Base-by-base conservation (phyloP, 805 yeast species). In the Groenewaldozyma tartarivorans region DNA sequence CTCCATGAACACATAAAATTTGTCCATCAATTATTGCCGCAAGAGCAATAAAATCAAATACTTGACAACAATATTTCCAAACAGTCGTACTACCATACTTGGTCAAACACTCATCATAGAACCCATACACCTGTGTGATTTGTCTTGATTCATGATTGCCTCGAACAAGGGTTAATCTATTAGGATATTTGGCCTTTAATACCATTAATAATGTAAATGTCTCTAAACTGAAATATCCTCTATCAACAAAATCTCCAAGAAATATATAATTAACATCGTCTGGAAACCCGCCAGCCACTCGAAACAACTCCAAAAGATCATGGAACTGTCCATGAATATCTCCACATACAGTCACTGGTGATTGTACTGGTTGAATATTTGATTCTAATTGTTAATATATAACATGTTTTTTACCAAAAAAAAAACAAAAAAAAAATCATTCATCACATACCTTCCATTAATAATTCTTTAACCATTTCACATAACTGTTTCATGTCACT, bases 311-410 rank as follows among this genome's bases (percentile, higher is more conserved):
- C 47, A 90, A 65, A 46, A 90, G 69, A 61, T 90, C 98, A 59
- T 90, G 97, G 61, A 90, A 90, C 61, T 90, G 98, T 3, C 98
- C 98, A 62, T 90, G 98, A 53, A 90, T 92, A 63, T 90, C 98
- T 20, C 66, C 96, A 66, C 96, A 87, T 1, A 87, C 96, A 0
- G 95, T 86, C 4, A 87, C 96, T 1, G 96, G 96, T 21, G 86
- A 75, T 55, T 79, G 81, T 2, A 87, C 96, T 0, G 96, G 96
- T 57, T 87, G 96, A 47, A 88, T 86, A 59, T 88, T 88, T 33
- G 92, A 81, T 55, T 87, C 96, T 51, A 22, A 6, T 36, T 7
- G 27, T 17, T 33, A 24, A 24, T 24, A 7, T 9, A 24, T 9
- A 24, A 13, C 29, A 24, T 7, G 13, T 24, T 17, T 18, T 16